Percentiles rank a stretch among this genome's conserved stretches.
Evolutionary conservation across 2,329 filamentous ascomycete genomes (phyloP).

Genomic region (Stemphylium beticola): DNA sequence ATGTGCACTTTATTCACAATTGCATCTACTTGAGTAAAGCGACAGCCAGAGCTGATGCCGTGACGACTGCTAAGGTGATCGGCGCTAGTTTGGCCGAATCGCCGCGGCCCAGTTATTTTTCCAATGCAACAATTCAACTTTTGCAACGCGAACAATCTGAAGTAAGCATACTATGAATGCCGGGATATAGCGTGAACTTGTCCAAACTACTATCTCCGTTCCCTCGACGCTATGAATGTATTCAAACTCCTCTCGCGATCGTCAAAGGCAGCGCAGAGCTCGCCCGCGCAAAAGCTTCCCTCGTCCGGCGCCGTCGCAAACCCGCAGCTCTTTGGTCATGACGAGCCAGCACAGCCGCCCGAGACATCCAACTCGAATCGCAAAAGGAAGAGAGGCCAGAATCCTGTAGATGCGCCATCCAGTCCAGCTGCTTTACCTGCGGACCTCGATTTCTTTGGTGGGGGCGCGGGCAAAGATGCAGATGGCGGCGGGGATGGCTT

Average conservation of each 20-base stretch:
- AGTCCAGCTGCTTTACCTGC: conserved; percentile 26
- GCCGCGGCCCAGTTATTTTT: conserved; percentile 29
- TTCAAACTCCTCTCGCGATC: conserved; percentile 75
- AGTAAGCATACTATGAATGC: conserved; percentile 1
- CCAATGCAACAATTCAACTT: conserved; percentile 24
- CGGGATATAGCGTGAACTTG: not conserved
- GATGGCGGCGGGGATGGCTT: conserved; percentile 10
- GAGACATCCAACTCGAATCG: conserved; percentile 29
- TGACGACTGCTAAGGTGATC: conserved; percentile 15
- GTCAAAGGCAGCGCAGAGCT: conserved; percentile 61
- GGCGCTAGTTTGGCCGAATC: conserved; percentile 26
- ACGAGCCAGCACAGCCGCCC: conserved; percentile 49
- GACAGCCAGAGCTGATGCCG: not conserved
- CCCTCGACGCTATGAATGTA: conserved; percentile 65
- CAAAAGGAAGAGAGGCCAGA: conserved; percentile 53
- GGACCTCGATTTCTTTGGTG: conserved; percentile 55
- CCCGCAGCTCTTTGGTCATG: conserved; percentile 69
- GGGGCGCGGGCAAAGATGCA: conserved; percentile 15
- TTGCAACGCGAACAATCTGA: conserved; percentile 11
- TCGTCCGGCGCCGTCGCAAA: conserved; percentile 69
- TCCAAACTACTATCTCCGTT: not conserved
- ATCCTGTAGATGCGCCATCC: conserved; percentile 12
- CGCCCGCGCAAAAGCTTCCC: conserved; percentile 59
- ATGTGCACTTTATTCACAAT: conserved; percentile 43
- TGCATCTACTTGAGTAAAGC: conserved; percentile 19